These are phyloP conservation scores for Orbilia javanica DNA, from an alignment of 2,329 filamentous ascomycete genomes.

Conservation along the genomic window DNA sequence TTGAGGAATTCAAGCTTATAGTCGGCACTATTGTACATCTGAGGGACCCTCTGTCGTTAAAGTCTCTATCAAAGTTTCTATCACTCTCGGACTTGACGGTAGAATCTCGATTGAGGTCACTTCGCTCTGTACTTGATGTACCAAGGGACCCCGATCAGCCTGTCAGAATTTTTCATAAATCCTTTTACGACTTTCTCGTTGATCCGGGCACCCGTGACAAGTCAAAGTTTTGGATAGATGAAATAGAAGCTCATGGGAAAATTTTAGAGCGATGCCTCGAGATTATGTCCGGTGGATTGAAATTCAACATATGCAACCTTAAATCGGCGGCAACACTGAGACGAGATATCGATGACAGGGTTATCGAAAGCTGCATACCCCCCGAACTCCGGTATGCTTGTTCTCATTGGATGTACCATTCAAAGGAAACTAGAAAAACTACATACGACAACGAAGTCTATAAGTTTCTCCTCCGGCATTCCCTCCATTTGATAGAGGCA, in stretches of 20 bases:
- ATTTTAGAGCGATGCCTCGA: slow-evolving; percentile 64
- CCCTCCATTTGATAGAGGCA: slow-evolving; percentile 25
- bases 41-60: neutral
- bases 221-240: slow-evolving; percentile 23
- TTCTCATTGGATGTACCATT: slow-evolving; percentile 15
- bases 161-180: slow-evolving; percentile 44
- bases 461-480: slow-evolving; percentile 11
- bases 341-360: slow-evolving; percentile 60
- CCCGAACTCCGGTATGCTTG: slow-evolving; percentile 63
- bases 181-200: slow-evolving; percentile 46
- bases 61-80: neutral
- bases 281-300: slow-evolving; percentile 64
- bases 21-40: slow-evolving; percentile 20
- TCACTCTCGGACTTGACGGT: neutral
- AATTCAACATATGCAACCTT: slow-evolving; percentile 64
- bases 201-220: neutral
- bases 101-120: neutral
- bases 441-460: neutral
- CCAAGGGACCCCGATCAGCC: neutral
- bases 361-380: slow-evolving; percentile 61
- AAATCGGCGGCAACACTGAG: slow-evolving; percentile 60
- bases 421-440: neutral
- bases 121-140: slow-evolving; percentile 21
- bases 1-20: slow-evolving; percentile 12
- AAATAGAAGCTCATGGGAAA: slow-evolving; percentile 61